Base-by-base conservation (phyloP, 306 rosid genomes). In the Corylus avellana region DNA sequence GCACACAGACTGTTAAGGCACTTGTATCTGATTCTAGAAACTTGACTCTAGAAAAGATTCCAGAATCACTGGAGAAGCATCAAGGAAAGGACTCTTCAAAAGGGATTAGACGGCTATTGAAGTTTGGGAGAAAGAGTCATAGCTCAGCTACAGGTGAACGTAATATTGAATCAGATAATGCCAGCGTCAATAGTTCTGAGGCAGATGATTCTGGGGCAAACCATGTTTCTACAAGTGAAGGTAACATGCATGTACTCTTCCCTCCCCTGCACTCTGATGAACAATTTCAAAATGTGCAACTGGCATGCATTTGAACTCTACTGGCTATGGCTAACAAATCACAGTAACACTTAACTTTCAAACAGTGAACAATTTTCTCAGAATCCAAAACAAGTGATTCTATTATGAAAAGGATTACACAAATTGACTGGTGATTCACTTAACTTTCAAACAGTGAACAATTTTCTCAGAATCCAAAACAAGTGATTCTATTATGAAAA, bases 111-210 rank as follows among this genome's bases (percentile, higher is more conserved):
- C 86, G 92, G 58, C 84, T 93, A 68, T 79, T 93, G 70, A 96
- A 88, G 89, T 93, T 96, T 79, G 99, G 97, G 37, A 93, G 87
- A 84, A 96, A 96, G 90, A 93, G 88, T 88, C 88, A 92, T 29
- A 79, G 92, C 87, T 83, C 93, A 13, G 86, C 87, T 48, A 73
- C 86, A 49, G 83, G 88, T 8, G 98, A 87, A 44, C 84, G 59
- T 72, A 83, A 61, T 76, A 56, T 32, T n/a, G 97, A 93, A 77
- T 80, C 91, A 32, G 94, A 95, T 83, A 89, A 75, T 79, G 75
- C 62, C 79, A 85, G 91, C 83, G 10, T 78, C 44, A 86, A 77
- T 63, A 89, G 83, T 77, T 87, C 92, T 16, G 97, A 88, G 81
- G 89, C 88, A 37, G 92, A 87, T 86, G 96, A 88, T 83, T 50